Evolutionary conservation across 2,329 filamentous ascomycete species (phyloP).

Genomic region (Alternaria solani): DNA sequence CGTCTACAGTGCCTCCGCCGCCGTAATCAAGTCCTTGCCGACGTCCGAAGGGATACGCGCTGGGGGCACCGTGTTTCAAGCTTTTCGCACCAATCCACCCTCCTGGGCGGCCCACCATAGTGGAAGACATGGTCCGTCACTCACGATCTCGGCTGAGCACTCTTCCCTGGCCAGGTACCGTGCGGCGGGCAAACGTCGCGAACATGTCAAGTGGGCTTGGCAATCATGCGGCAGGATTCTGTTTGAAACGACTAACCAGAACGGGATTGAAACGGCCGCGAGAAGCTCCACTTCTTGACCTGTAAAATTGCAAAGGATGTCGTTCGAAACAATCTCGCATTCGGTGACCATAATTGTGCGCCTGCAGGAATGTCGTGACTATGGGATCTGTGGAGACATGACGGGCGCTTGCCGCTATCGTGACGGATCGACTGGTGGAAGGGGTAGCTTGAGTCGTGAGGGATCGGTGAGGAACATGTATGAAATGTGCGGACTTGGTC

Average conservation of each 20-base stretch:
- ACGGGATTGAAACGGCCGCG: background rate
- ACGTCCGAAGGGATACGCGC: conserved; percentile 8
- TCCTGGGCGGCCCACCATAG: conserved; percentile 8
- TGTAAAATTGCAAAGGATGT: conserved; percentile 18
- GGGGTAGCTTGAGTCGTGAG: background rate
- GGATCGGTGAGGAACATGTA: background rate
- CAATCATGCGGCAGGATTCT: conserved; percentile 17
- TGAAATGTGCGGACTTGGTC: background rate
- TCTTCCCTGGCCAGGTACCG: conserved; percentile 8
- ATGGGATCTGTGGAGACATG: conserved; percentile 6
- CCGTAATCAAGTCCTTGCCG: conserved; percentile 12
- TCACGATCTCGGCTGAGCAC: conserved; percentile 11
- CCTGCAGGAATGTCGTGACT: conserved; percentile 15
- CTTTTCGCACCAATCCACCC: conserved; percentile 15
- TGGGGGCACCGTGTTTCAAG: conserved; percentile 17
- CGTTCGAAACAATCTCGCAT: conserved; percentile 25
- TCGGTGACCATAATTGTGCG: conserved; percentile 9
- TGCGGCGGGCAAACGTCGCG: conserved; percentile 10
- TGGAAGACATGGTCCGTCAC: conserved; percentile 7
- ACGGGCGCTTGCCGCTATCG: conserved; percentile 1
- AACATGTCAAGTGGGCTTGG: conserved; percentile 11
- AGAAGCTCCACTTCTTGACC: conserved; percentile 23
- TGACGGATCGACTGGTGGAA: background rate
- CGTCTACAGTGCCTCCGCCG: conserved; percentile 6
- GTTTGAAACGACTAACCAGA: conserved; percentile 27